Evolutionary conservation across 768 basidiomycete genomes (phyloP), one percentile per base, ranked within the genome.

Genomic region (Crassisporium funariophilum): DNA sequence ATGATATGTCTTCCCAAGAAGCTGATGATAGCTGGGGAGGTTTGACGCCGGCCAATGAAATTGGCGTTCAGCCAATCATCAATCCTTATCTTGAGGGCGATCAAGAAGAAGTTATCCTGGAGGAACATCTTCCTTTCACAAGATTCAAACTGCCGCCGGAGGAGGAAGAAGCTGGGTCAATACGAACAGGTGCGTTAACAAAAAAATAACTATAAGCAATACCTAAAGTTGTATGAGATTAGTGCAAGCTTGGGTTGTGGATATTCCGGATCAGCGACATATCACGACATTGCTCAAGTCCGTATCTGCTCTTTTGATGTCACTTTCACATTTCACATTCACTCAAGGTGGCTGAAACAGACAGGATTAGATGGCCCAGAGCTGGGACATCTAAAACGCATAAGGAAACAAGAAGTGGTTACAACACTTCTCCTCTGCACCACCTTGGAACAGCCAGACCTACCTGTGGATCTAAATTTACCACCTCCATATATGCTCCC

Each of bases 231-330:
- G 8, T 27, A 3, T 5, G n/a, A 10, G 29, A 31, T 31, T 44
- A 91, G 89, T 82, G 27, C 70, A 78, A 37, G 87, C 83, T 44
- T 92, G 90, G 90, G 84, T 81, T 15, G 83, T 88, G 13, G 86
- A 91, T 58, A 73, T 91, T 13, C 78, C 79, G 3, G 79, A 88
- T 53, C 75, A 74, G 17, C 75, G 73, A 35, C 66, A 78, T 41
- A 86, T 82, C 16, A 76, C 80, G 7, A 60, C 71, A 2, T 74
- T 89, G 69, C 71, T 91, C 7, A 84, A 78, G 88, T 86, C 56
- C 40, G 73, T 56, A 35, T 8, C 16, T 22, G 23, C 8, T 21
- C 13, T 15, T n/a, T n/a, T 37, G 6, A 9, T 47, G 5, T 25
- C 15, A 16, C 2, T 13, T 49, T 38, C 2, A 23, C n/a, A 20